Base-by-base conservation (phyloP, 1,284 basidiomycete genomes). In the Lignosus rhinocerotis region DNA sequence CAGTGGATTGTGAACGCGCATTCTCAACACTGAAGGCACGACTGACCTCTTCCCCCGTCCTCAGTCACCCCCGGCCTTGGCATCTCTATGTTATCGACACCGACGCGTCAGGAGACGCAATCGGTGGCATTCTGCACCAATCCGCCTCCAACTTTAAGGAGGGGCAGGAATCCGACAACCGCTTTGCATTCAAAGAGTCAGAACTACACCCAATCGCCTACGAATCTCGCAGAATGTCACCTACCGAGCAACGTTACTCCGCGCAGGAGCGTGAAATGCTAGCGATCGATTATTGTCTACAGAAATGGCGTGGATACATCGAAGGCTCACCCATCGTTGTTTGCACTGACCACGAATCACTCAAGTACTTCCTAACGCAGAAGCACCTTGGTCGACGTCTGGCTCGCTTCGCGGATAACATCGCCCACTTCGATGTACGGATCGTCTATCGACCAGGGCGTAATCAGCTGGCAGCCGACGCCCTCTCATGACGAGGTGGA, bases 281-380 rank as follows among this genome's bases (percentile, higher is more conserved):
- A 3, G 56, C 56, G 2, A 42, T 52, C 25, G 39, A 39, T 10
- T 52, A 41, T 10, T 36, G 34, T 32, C 17, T 52, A 2, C 51
- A 41, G 21, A 52, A 52, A 14, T 52, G 51, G 51, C 34, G 51
- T 3, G 51, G 51, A 1, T 52, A 41, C 19, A 33, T 56, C 34
- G 49, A 56, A 34, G 58, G 58, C 8, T 56, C 58, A 14, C 58
- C 58, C 6, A 51, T 59, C 31, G 7, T 53, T 10, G 56, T 57
- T 4, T 32, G 32, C 17, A 30, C 56, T 21, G 56, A 57, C 17
- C 42, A 59, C 31, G 53, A 55, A 32, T 55, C 53, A 9, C 38
- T 59, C 41, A 55, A 59, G 41, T 54, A 59, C 32, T 54, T 55
- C 38, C 34, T 54, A 30, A 59, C 58, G 2, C 53, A 55, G 19